Evolutionary conservation across 2,329 filamentous ascomycete genomes (phyloP).

Genomic region (Coniella vitis): DNA sequence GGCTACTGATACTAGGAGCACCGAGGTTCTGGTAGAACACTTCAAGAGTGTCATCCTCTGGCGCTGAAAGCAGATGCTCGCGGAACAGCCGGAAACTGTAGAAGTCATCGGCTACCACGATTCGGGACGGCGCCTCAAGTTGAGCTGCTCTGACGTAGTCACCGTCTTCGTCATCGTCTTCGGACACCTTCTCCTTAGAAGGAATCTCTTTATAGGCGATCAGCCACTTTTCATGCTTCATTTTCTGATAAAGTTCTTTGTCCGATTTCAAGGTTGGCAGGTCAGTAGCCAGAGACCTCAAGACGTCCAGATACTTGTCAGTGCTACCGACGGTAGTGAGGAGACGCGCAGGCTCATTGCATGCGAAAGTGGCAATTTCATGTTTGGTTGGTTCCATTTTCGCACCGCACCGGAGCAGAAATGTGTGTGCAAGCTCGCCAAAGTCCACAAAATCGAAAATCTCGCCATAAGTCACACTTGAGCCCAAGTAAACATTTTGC

Average conservation of each 20-base stretch:
- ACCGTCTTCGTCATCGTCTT: slow-evolving; percentile 54
- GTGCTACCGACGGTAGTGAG: slow-evolving; percentile 71
- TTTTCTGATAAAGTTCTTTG: slow-evolving; percentile 66
- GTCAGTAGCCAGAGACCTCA: slow-evolving; percentile 74
- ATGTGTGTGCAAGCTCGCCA: slow-evolving; percentile 77
- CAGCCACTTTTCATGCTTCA: slow-evolving; percentile 71
- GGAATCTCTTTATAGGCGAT: slow-evolving; percentile 74
- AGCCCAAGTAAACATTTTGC: slow-evolving; percentile 73
- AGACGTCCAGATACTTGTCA: slow-evolving; percentile 79
- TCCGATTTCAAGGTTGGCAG: slow-evolving; percentile 66
- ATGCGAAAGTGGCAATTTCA: slow-evolving; percentile 80
- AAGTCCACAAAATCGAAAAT: slow-evolving; percentile 98
- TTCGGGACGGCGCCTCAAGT: slow-evolving; percentile 62
- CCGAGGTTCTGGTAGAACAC: slow-evolving; percentile 79
- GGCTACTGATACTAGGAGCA: slow-evolving; percentile 64
- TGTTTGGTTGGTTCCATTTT: slow-evolving; percentile 83
- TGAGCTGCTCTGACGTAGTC: slow-evolving; percentile 69
- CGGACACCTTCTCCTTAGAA: slow-evolving; percentile 39
- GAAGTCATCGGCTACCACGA: slow-evolving; percentile 81
- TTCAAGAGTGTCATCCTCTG: slow-evolving; percentile 82
- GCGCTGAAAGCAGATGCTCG: slow-evolving; percentile 73
- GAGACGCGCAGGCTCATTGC: slow-evolving; percentile 74
- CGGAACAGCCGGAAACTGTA: slow-evolving; percentile 86
- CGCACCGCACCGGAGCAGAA: slow-evolving; percentile 80
- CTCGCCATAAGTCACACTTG: slow-evolving; percentile 62